These are phyloP conservation scores for Calonectria henricotiae DNA, from an alignment of 2,329 filamentous ascomycete species.

Conservation along the genomic window DNA sequence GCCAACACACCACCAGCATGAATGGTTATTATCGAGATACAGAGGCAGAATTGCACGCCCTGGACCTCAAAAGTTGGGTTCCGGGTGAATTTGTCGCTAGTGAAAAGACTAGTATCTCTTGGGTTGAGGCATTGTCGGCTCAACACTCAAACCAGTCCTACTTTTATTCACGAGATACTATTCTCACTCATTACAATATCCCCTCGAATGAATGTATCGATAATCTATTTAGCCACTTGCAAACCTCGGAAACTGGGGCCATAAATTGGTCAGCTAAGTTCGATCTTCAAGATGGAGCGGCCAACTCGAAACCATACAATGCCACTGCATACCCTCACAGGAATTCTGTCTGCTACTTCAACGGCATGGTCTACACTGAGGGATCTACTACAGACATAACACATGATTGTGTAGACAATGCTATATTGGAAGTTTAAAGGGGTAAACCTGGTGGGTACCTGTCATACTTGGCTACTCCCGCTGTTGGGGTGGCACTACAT, in stretches of 20 bases:
- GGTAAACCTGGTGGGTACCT: not conserved
- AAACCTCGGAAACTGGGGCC: not conserved
- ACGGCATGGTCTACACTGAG: not conserved
- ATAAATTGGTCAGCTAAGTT: not conserved
- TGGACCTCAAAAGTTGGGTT: not conserved
- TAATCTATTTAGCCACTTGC: not conserved
- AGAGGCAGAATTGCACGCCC: not conserved
- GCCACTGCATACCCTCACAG: slow-evolving; percentile 3
- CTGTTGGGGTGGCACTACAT: not conserved
- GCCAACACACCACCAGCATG: no score
- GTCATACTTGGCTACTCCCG: not conserved
- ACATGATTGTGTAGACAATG: not conserved
- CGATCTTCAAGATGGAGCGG: not conserved
- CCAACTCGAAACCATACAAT: not conserved
- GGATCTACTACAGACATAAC: not conserved
- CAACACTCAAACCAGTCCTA: not conserved
- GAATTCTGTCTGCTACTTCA: not conserved
- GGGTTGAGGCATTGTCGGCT: not conserved
- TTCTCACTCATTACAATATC: not conserved
- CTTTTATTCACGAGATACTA: not conserved
- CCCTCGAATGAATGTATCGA: not conserved
- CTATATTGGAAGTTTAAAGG: not conserved
- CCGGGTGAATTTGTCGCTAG: not conserved
- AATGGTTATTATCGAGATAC: not conserved
- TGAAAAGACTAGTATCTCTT: not conserved